Evolutionary conservation across 495 filamentous ascomycete species (phyloP).

Genomic region (Talaromyces nanjingensis): DNA sequence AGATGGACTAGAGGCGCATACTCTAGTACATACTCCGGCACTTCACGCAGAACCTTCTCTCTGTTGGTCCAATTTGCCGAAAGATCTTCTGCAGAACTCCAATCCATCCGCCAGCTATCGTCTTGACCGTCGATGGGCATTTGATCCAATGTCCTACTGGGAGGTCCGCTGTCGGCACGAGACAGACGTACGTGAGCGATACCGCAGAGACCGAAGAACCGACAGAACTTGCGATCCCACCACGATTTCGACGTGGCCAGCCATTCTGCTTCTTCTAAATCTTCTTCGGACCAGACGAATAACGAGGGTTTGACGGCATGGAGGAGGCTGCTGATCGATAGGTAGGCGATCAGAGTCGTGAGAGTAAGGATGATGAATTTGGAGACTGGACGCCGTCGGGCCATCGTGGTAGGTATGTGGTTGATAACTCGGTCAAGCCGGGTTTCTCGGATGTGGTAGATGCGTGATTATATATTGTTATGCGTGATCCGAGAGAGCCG

Average conservation of each 20-base stretch:
- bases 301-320: constrained; percentile 23
- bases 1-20: constrained; percentile 86
- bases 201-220: constrained; percentile 67
- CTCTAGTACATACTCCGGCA: constrained; percentile 57
- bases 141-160: constrained; percentile 14
- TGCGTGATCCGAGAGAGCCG: background rate
- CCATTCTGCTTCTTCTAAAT: constrained; percentile 58
- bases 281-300: constrained; percentile 39
- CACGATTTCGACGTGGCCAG: constrained; percentile 64
- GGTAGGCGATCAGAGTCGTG: constrained; percentile 38
- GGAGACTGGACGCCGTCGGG: background rate
- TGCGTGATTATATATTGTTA: background rate
- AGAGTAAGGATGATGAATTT: constrained; percentile 32
- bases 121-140: constrained; percentile 11
- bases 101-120: background rate
- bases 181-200: constrained; percentile 44
- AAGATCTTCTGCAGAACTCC: constrained; percentile 17
- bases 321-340: constrained; percentile 35
- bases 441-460: background rate
- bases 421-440: background rate
- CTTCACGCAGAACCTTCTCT: constrained; percentile 38
- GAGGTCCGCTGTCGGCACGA: constrained; percentile 23
- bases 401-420: background rate
- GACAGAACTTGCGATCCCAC: constrained; percentile 67
- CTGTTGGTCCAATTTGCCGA: constrained; percentile 30